A percentile compares a stretch with the other conserved stretches of the same genome.
Evolutionary conservation across 768 basidiomycete species (phyloP).

Genomic region (Pluteus cervinus): DNA sequence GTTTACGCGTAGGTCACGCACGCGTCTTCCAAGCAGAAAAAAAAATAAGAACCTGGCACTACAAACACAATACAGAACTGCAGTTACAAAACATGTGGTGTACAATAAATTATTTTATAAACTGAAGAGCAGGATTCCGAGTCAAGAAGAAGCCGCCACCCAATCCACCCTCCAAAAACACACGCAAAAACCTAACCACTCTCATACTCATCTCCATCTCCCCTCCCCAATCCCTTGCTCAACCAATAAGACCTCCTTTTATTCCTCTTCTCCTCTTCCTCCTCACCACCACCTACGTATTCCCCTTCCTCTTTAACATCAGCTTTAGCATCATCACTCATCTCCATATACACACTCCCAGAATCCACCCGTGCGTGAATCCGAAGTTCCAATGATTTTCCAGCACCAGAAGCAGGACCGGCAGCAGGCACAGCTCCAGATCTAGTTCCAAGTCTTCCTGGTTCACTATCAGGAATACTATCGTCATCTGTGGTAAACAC

Average conservation of each 20-base stretch:
- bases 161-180: no score
- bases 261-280: slow-evolving; percentile 19
- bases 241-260: slow-evolving; percentile 52
- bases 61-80: no score
- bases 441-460: slow-evolving; percentile 19
- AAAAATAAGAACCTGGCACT: no score
- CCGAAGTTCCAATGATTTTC: slow-evolving; percentile 7
- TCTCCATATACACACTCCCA: slow-evolving; percentile 15
- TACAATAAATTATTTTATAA: no score
- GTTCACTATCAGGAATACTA: no score
- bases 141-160: no score
- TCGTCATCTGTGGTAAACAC: slow-evolving; percentile 50
- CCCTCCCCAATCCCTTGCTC: slow-evolving; percentile 40
- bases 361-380: slow-evolving; percentile 18
- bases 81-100: no score
- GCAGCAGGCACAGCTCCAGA: slow-evolving; percentile 15
- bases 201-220: slow-evolving; percentile 20
- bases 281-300: slow-evolving; percentile 5
- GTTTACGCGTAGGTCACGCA: no score
- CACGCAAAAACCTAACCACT: no score
- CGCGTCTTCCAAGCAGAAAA: no score
- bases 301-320: slow-evolving; percentile 4
- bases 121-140: no score
- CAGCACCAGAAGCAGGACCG: no score
- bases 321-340: slow-evolving; percentile 9